These are phyloP conservation scores for Schizochytrium sp. DNA, from an alignment of 108 stramenopile species.

Conservation along the genomic window DNA sequence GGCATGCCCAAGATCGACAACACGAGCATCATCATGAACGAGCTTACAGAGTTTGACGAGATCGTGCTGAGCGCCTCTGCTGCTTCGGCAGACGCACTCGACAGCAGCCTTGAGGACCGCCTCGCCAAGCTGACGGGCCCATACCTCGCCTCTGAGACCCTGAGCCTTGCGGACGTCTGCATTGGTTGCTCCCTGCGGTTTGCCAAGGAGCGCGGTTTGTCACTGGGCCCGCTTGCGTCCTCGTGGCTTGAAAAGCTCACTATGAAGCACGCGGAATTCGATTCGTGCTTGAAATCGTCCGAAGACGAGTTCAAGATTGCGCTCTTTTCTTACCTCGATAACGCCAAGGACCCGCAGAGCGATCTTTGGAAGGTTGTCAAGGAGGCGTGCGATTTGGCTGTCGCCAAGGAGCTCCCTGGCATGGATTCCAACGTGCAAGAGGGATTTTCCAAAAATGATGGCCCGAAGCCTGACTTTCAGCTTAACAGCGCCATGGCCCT, in stretches of 20 bases:
- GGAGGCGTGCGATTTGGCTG: neutral
- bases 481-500: constrained; percentile 90
- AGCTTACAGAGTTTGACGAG: neutral
- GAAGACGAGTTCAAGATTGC: neutral
- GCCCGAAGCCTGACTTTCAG: constrained; percentile 68
- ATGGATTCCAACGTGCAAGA: neutral
- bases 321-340: neutral
- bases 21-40: neutral
- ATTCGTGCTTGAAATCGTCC: neutral
- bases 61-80: neutral
- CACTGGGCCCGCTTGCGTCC: neutral
- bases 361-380: neutral
- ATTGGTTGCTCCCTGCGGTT: neutral
- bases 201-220: neutral
- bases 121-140: neutral
- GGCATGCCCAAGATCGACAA: neutral
- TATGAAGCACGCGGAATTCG: neutral
- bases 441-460: neutral
- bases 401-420: neutral
- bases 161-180: neutral
- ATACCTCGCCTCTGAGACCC: neutral
- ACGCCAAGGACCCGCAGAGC: neutral
- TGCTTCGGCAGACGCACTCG: neutral
- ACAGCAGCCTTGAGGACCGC: neutral
- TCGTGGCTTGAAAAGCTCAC: constrained; percentile 1